Evolutionary conservation across 768 basidiomycete genomes (phyloP).

Genomic region (Xanthoconium purpureum): DNA sequence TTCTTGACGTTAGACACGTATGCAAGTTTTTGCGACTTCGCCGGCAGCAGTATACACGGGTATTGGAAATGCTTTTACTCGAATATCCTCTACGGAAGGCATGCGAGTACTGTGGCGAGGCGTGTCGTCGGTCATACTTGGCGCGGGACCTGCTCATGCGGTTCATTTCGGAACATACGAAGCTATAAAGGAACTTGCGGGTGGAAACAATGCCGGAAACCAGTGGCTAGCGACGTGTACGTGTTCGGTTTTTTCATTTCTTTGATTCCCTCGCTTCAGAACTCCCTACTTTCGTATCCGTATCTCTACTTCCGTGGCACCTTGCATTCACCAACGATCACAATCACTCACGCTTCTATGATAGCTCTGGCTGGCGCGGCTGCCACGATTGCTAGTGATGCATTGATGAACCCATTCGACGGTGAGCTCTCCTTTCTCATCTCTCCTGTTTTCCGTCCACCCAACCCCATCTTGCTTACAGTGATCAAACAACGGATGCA

Average conservation of each 20-base stretch:
- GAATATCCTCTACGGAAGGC: conserved; percentile 94
- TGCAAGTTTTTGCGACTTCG: conserved; percentile 93
- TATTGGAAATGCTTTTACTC: conserved; percentile 85
- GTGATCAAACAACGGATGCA: conserved; percentile 99
- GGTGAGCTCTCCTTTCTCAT: conserved; percentile 49
- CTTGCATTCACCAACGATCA: background rate
- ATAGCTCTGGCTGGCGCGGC: conserved; percentile 89
- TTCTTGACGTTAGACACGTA: conserved; percentile 70
- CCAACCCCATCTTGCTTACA: conserved; percentile 35
- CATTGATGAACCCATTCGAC: conserved; percentile 99
- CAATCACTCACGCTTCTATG: conserved; percentile 15
- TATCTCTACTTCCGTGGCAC: background rate
- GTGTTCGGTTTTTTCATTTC: conserved; percentile 29
- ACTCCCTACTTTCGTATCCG: background rate
- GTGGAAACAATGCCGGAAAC: conserved; percentile 73
- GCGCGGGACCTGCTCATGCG: conserved; percentile 97
- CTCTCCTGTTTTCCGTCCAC: conserved; percentile 5
- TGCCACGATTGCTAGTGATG: conserved; percentile 93
- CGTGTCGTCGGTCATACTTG: conserved; percentile 91
- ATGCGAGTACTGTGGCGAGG: conserved; percentile 91
- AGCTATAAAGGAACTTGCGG: conserved; percentile 87
- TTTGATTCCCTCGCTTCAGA: conserved; percentile 1
- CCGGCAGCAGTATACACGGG: conserved; percentile 85
- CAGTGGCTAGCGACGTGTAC: conserved; percentile 88
- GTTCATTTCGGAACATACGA: conserved; percentile 97